A percentile compares a stretch with the other conserved stretches of the same genome.
Conservation (phyloP, 306 rosid genomes). For the Calophaca sinica region DNA sequence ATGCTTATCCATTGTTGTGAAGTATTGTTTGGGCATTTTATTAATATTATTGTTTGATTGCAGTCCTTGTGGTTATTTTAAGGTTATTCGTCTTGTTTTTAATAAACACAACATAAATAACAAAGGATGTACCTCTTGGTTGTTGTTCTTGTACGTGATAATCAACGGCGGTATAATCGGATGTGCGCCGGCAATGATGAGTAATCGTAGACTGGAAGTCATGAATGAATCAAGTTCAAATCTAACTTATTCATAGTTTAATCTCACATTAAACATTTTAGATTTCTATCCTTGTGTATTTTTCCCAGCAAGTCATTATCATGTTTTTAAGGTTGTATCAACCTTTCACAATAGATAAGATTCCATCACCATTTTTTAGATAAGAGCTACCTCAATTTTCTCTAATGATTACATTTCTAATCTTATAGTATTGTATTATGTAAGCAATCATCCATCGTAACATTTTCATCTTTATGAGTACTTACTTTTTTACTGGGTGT, state of each 20-base stretch:
- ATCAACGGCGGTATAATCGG: not conserved
- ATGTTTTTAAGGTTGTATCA: not conserved
- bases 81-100: not conserved
- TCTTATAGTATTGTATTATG: no score
- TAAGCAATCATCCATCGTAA: no score
- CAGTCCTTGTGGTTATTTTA: slow-evolving; percentile 21
- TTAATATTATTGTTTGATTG: not conserved
- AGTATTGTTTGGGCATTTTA: slow-evolving; percentile 8
- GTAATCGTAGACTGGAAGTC: slow-evolving; percentile 20
- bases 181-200: slow-evolving; percentile 36
- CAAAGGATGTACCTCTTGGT: not conserved
- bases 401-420: no score
- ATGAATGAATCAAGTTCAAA: slow-evolving; percentile 15
- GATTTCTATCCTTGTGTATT: not conserved
- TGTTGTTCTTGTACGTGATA: not conserved
- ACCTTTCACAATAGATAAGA: not conserved
- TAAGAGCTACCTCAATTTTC: no score
- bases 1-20: slow-evolving; percentile 20
- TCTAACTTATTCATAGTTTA: not conserved
- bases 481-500: no score
- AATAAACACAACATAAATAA: no score
- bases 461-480: no score
- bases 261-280: not conserved
- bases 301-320: not conserved
- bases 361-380: no score